Evolutionary conservation across 2,329 filamentous ascomycete genomes (phyloP).

Genomic region (Chrysoporthe puriensis): DNA sequence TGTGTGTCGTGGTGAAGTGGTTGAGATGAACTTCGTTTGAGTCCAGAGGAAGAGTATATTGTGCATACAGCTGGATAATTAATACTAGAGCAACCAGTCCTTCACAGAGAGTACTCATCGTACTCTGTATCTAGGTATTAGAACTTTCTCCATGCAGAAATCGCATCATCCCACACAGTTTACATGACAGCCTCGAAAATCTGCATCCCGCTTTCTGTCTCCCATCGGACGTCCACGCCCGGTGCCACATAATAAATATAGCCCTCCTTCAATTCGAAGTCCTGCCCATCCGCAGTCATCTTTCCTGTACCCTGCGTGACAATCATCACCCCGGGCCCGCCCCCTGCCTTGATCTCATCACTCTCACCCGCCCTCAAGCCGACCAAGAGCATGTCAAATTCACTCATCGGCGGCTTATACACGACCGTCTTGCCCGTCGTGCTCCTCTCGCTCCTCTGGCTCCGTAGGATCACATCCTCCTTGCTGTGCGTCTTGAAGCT

Average conservation of each 20-base stretch:
- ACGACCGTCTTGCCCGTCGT: slow-evolving; percentile 63
- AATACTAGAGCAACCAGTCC: too few species aligned
- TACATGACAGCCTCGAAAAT: slow-evolving; percentile 40
- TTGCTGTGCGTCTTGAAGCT: slow-evolving; percentile 66
- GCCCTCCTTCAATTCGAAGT: slow-evolving; percentile 61
- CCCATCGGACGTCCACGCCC: slow-evolving; percentile 43
- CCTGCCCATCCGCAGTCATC: slow-evolving; percentile 57
- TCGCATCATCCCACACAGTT: neutral
- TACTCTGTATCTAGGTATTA: neutral
- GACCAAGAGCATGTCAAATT: slow-evolving; percentile 71
- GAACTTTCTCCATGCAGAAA: neutral
- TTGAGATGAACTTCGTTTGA: too few species aligned
- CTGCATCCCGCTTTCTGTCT: slow-evolving; percentile 40
- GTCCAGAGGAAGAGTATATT: too few species aligned
- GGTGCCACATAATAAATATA: slow-evolving; percentile 70
- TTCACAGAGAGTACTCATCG: neutral
- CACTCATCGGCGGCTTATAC: slow-evolving; percentile 69
- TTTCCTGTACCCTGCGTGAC: slow-evolving; percentile 62
- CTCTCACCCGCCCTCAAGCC: slow-evolving; percentile 59
- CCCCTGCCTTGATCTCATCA: slow-evolving; percentile 58
- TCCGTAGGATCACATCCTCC: slow-evolving; percentile 59
- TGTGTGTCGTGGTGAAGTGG: too few species aligned
- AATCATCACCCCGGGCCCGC: slow-evolving; percentile 67
- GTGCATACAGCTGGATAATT: too few species aligned
- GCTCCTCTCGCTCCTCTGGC: slow-evolving; percentile 53